Conservation (phyloP, 2,329 filamentous ascomycete species). For the Lecanicillium sp. region DNA sequence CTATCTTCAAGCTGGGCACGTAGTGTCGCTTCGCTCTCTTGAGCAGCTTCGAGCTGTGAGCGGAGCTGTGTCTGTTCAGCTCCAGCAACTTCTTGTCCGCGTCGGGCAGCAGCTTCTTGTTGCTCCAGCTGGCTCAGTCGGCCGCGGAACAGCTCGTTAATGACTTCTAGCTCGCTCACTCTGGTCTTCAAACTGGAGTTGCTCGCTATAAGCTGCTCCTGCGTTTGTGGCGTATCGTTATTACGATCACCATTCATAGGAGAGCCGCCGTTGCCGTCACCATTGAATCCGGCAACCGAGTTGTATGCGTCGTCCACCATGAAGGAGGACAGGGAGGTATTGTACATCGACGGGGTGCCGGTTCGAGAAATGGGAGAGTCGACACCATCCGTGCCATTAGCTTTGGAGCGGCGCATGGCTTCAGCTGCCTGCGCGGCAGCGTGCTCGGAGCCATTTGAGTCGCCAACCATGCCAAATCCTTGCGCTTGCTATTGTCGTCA, state of each 20-base stretch:
- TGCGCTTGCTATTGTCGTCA: constrained; percentile 27
- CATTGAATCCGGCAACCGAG: constrained; percentile 41
- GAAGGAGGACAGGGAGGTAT: constrained; percentile 70
- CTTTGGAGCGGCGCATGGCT: constrained; percentile 55
- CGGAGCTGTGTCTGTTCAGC: constrained; percentile 49
- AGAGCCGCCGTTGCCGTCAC: constrained; percentile 42
- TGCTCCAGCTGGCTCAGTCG: constrained; percentile 72
- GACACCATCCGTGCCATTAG: constrained; percentile 65
- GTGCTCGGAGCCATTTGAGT: constrained; percentile 52
- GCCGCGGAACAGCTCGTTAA: constrained; percentile 75
- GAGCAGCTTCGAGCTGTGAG: constrained; percentile 42
- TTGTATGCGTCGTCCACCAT: constrained; percentile 67
- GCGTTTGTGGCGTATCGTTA: constrained; percentile 64
- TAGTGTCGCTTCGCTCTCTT: constrained; percentile 35
- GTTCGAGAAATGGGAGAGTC: constrained; percentile 74
- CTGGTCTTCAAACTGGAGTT: constrained; percentile 90
- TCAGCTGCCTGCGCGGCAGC: constrained; percentile 46
- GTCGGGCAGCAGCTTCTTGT: constrained; percentile 60
- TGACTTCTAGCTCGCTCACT: constrained; percentile 90
- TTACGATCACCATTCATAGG: constrained; percentile 52
- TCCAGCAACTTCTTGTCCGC: constrained; percentile 48
- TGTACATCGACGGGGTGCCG: constrained; percentile 67
- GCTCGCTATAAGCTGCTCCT: constrained; percentile 69
- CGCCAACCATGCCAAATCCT: constrained; percentile 29
- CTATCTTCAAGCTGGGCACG: constrained; percentile 64